Evolutionary conservation across 768 basidiomycete species (phyloP).

Genomic region (Boletus insuetus): DNA sequence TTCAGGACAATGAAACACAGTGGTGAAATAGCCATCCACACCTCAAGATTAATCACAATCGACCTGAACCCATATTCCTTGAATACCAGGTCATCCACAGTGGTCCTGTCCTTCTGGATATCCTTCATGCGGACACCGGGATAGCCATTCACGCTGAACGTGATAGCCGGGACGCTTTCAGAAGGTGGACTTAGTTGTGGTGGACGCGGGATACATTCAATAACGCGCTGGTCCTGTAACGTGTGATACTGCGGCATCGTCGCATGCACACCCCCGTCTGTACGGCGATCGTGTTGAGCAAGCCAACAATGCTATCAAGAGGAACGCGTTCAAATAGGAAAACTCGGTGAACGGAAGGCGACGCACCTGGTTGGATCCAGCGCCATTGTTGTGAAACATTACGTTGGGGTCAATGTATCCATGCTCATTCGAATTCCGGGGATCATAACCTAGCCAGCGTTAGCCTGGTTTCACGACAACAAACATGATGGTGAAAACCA

Average conservation of each 20-base stretch:
- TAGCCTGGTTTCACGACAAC: no score
- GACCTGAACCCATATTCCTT: conserved; percentile 19
- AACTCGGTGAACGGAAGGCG: background rate
- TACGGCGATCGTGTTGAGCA: no score
- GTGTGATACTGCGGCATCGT: conserved; percentile 19
- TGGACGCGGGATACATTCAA: conserved; percentile 21
- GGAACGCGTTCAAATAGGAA: background rate
- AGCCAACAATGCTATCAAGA: conserved; percentile 18
- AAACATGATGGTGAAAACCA: no score
- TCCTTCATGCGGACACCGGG: conserved; percentile 21
- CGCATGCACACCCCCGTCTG: background rate
- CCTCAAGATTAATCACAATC: conserved; percentile 22
- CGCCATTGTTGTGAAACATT: background rate
- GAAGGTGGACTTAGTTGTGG: conserved; percentile 6
- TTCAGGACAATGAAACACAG: background rate
- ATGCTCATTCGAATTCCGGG: no score
- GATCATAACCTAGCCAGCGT: no score
- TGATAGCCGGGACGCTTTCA: conserved; percentile 16
- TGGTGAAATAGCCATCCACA: background rate
- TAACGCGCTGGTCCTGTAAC: conserved; percentile 15
- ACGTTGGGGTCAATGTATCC: background rate
- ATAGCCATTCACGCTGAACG: conserved; percentile 18
- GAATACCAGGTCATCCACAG: conserved; percentile 22
- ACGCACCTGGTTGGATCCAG: conserved; percentile 7
- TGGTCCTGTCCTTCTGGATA: conserved; percentile 1